Base-by-base conservation (phyloP, 2,329 filamentous ascomycete species). In the Cryoendolithus antarcticus region DNA sequence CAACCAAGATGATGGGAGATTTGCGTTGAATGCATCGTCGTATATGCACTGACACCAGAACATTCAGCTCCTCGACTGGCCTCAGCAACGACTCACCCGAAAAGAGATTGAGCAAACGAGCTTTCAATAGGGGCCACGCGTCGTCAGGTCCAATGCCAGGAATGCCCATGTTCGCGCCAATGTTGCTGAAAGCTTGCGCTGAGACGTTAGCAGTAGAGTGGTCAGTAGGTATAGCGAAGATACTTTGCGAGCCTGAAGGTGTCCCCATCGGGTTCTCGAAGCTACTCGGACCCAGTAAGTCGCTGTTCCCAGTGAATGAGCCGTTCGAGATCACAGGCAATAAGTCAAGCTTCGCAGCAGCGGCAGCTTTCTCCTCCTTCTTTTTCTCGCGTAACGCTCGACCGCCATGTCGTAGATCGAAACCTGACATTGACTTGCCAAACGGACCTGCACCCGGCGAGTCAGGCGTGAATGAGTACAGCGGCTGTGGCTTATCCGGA, bases 41-140 rank as follows among this genome's bases (percentile, higher is more conserved):
- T 9, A 91, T 77, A 54, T 91, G 83, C 49, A 85, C 74, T 46
- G 71, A 73, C n/a, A 89, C 83, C 2, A 89, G 71, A n/a, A 78
- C 70, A 53, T 93, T 93, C 53, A 91, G 79, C 52, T 89, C 83
- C 57, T 93, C 85, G 4, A 91, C 75, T 0, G 84, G 83, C n/a
- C 84, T 67, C 29, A 82, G 72, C 11, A 88, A 63, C 46, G 86
- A 82, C 54, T 89, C 84, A 24, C 82, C 83, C 48, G 88, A 82
- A 48, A 91, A 93, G 2, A 91, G 75, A 40, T 81, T 74, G 4
- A 89, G 65, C 31, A 91, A 65, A 48, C 83, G 80, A 3, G 81
- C 78, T 58, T 82, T 86, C 11, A 91, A 60, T 42, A 82, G 75
- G 0, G 84, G 82, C 84, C 84, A 91, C 4, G 84, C 85, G 58